phyloP scores from a whole-genome alignment of 257 asterid species.

The Coffea canephora region DNA sequence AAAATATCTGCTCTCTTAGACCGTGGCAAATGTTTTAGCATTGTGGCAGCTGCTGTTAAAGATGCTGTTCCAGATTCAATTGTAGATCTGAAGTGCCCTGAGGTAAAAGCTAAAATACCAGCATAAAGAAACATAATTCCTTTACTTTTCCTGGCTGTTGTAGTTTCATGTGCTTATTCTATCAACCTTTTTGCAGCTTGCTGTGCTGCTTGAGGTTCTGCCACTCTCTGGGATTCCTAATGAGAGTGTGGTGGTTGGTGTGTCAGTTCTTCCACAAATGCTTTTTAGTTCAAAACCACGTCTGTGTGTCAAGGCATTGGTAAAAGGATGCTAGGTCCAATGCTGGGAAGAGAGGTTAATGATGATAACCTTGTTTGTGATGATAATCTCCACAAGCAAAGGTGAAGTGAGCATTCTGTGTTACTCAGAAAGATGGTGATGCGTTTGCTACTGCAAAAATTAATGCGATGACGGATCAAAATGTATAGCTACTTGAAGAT shows the following conservation, averaged over 20 bases:
- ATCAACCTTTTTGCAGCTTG: slow-evolving; percentile 29
- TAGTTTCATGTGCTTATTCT: slow-evolving; percentile 11
- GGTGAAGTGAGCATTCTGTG: background rate
- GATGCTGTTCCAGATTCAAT: slow-evolving; percentile 34
- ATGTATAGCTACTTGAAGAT: background rate
- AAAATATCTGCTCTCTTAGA: slow-evolving; percentile 26
- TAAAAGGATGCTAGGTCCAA: slow-evolving; percentile 23
- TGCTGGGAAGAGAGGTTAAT: slow-evolving; percentile 18
- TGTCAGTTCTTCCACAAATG: slow-evolving; percentile 42
- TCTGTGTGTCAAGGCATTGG: slow-evolving; percentile 37
- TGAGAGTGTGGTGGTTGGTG: slow-evolving; percentile 35
- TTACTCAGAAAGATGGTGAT: background rate
- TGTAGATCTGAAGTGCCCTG: slow-evolving; percentile 46
- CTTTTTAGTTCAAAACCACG: slow-evolving; percentile 41
- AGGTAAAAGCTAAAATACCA: slow-evolving; percentile 25
- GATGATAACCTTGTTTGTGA: background rate
- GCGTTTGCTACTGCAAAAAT: background rate
- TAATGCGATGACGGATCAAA: background rate
- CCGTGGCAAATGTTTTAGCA: slow-evolving; percentile 41
- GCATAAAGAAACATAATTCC: background rate
- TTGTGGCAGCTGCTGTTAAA: slow-evolving; percentile 48
- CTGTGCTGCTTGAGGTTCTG: slow-evolving; percentile 44
- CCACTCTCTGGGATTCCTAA: slow-evolving; percentile 42
- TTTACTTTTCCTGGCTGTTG: background rate
- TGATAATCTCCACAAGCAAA: background rate